Evolutionary conservation across 1,139 yeast genomes (phyloP).

Genomic region (Debaryomyces fabryi): DNA sequence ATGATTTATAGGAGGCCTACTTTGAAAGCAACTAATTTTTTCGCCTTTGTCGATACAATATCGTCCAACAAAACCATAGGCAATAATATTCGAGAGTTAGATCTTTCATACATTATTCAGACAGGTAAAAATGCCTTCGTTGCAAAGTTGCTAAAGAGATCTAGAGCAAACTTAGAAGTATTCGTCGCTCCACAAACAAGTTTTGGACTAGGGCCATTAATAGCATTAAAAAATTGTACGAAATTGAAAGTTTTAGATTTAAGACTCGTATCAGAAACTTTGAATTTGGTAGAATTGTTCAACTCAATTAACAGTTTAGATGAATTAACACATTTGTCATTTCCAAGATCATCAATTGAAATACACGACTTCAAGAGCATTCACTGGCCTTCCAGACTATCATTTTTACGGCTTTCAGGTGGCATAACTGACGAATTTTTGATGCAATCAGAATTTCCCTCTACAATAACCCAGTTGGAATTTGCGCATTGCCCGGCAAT

Average conservation of each 20-base stretch:
- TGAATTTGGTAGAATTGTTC: slow-evolving; percentile 78
- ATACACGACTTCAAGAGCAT: slow-evolving; percentile 60
- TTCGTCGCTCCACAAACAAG: slow-evolving; percentile 95
- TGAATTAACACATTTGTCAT: slow-evolving; percentile 71
- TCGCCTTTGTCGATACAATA: slow-evolving; percentile 71
- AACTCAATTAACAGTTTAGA: slow-evolving; percentile 66
- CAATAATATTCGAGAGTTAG: slow-evolving; percentile 54
- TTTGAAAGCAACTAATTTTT: slow-evolving; percentile 68
- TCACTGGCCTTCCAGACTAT: slow-evolving; percentile 78
- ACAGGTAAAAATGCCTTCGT: slow-evolving; percentile 93
- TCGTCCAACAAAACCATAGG: slow-evolving; percentile 47
- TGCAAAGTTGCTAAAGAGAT: slow-evolving; percentile 76
- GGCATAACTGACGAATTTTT: slow-evolving; percentile 86
- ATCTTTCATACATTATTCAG: slow-evolving; percentile 79
- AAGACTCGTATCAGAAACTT: slow-evolving; percentile 89
- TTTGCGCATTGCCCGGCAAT: slow-evolving; percentile 88
- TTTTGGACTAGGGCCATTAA: slow-evolving; percentile 87
- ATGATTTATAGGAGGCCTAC: slow-evolving; percentile 64
- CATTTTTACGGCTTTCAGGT: slow-evolving; percentile 79
- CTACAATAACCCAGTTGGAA: slow-evolving; percentile 68
- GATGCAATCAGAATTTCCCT: slow-evolving; percentile 66
- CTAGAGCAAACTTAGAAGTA: slow-evolving; percentile 60
- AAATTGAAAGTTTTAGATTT: slow-evolving; percentile 69
- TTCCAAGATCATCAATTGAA: slow-evolving; percentile 85
- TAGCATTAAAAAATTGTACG: slow-evolving; percentile 72